Base-by-base conservation (phyloP, 1,139 yeast genomes). In the Kluyveromyces sp. region DNA sequence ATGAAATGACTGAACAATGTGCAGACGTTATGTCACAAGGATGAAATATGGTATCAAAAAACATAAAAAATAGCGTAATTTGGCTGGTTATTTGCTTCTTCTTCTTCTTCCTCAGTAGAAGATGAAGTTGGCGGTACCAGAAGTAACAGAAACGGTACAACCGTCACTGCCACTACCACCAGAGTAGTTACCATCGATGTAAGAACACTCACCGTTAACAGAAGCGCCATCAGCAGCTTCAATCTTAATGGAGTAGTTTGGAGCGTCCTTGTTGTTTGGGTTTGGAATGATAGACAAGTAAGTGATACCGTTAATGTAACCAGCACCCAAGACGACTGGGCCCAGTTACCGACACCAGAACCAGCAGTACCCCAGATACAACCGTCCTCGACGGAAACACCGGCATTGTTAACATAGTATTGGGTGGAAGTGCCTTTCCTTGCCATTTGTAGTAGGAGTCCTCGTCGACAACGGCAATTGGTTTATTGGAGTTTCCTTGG, bases 391-490 rank as follows among this genome's bases (percentile, higher is more conserved):
- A 78, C 80, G 52, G 84, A 75, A 57, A 89, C 90, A 74, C 97
- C 97, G 48, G 96, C 96, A 65, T 90, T 78, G 80, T 92, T 92
- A 56, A 90, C 97, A 71, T 92, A 92, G 78, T 85, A 92, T 75
- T 92, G 98, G 58, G 96, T 83, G 48, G 96, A 87, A 47, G 97
- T 92, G 77, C 71, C 70, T 77, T 76, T 48, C 95, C 95, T 65
- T 71, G 63, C 97, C 97, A 90, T 49, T 66, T 67, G 79, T 79
- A 92, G 79, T 90, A 90, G 52, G 72, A 63, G 61, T 70, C 79
- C 66, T 81, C 80, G 67, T 89, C 78, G 55, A 89, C 96, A 55
- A 83, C 94, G 46, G 96, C 75, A 59, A 87, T 74, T 45, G 85
- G 83, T 59, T 76, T 71, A 37, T 76, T 57, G 38, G 72, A 64